phyloP scores from a whole-genome alignment of 495 filamentous ascomycete species.

The Trichoderma erinaceum region DNA sequence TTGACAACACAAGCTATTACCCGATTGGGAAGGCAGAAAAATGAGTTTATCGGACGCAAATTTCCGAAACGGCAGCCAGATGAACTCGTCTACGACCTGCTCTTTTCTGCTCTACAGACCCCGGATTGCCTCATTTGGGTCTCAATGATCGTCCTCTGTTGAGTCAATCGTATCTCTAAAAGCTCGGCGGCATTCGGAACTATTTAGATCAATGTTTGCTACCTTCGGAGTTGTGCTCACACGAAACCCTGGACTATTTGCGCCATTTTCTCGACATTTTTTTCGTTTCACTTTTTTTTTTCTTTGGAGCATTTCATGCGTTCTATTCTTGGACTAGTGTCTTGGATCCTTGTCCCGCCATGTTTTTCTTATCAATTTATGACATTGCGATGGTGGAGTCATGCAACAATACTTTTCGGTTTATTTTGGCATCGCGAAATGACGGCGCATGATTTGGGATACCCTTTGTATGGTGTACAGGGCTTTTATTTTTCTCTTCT shows the following conservation, averaged over 20 bases:
- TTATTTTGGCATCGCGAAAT: background rate
- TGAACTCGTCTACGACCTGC: background rate
- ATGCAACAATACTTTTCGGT: background rate
- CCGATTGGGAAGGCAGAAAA: background rate
- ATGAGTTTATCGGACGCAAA: background rate
- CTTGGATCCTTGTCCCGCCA: background rate
- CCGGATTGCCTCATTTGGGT: background rate
- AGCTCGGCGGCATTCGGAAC: background rate
- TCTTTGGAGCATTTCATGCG: background rate
- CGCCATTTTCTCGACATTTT: background rate
- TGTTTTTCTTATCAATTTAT: background rate
- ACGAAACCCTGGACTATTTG: background rate
- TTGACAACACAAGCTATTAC: background rate
- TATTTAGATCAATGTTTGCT: background rate
- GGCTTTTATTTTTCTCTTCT: background rate
- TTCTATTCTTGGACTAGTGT: background rate
- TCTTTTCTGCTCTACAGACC: background rate
- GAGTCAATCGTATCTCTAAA: background rate
- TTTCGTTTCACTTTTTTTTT: background rate
- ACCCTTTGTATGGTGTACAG: background rate
- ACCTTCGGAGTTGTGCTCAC: background rate
- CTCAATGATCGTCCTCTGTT: background rate
- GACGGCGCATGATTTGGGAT: background rate
- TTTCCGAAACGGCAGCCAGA: conserved; percentile 1
- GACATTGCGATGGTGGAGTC: background rate